A percentile compares a stretch with the other conserved stretches of the same genome.
phyloP scores from a whole-genome alignment of 2,329 filamentous ascomycete genomes.

The Metarhizium rileyi region DNA sequence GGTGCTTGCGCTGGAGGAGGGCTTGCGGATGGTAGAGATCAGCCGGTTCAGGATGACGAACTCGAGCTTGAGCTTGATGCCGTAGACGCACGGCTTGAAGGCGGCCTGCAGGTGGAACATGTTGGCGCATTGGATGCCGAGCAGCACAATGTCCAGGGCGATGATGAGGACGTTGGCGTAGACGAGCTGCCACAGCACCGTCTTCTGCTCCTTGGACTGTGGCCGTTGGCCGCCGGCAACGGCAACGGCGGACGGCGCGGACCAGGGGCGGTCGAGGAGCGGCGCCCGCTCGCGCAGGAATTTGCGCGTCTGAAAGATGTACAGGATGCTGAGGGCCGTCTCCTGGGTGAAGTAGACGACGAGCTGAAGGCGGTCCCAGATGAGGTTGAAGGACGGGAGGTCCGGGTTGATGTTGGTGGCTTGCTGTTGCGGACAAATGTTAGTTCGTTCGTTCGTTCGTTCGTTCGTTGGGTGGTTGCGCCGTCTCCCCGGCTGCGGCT shows the following conservation, averaged over 20 bases:
- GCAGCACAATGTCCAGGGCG: constrained; percentile 32
- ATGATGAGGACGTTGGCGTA: constrained; percentile 37
- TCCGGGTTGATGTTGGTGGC: constrained; percentile 15
- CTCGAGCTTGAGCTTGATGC: constrained; percentile 30
- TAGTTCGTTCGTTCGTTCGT: too few relatives aligned
- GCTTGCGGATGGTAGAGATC: constrained; percentile 16
- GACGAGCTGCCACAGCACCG: constrained; percentile 28
- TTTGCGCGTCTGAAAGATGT: constrained; percentile 25
- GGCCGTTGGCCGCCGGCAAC: constrained; percentile 8
- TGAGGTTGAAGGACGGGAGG: constrained; percentile 19
- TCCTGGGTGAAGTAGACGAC: constrained; percentile 44
- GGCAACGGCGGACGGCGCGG: constrained; percentile 34
- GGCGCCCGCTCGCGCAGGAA: constrained; percentile 8
- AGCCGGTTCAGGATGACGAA: constrained; percentile 30
- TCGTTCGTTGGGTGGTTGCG: too few relatives aligned
- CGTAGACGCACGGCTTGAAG: constrained; percentile 28
- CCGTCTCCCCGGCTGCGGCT: not conserved
- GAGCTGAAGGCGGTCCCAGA: constrained; percentile 43
- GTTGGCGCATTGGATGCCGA: constrained; percentile 26
- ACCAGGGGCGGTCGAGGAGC: constrained; percentile 17
- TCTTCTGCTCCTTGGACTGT: constrained; percentile 12
- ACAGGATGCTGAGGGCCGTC: constrained; percentile 38
- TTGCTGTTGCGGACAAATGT: too few relatives aligned
- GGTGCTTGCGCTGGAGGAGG: too few relatives aligned
- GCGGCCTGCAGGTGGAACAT: constrained; percentile 26